phyloP scores from a whole-genome alignment of 352 stramenopile genomes.

The Pythium periplocum region DNA sequence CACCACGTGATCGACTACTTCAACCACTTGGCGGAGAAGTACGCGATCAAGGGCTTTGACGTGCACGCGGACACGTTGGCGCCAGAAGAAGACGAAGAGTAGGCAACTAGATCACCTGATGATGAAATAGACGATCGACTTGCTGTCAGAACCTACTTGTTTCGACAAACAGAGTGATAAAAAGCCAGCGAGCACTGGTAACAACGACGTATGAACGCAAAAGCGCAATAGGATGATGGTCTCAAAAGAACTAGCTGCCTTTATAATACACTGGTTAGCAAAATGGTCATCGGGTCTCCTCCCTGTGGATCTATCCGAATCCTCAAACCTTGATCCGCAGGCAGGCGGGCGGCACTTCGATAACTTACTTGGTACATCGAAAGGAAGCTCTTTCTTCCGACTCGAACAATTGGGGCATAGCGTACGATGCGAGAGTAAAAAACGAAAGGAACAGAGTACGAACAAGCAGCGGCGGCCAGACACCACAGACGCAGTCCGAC shows the following conservation, averaged over 20 bases:
- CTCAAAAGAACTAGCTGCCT: conserved; percentile 32
- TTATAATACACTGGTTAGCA: conserved; percentile 36
- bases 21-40: conserved; percentile 69
- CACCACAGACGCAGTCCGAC: too few relatives aligned
- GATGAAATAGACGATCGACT: too few relatives aligned
- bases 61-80: conserved; percentile 7
- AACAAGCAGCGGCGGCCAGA: not conserved
- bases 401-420: not conserved
- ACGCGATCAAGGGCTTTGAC: conserved; percentile 41
- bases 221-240: not conserved
- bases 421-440: not conserved
- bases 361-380: conserved; percentile 31
- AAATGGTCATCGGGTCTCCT: conserved; percentile 29
- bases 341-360: conserved; percentile 27
- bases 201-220: not conserved
- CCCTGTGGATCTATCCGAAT: conserved; percentile 21
- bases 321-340: conserved; percentile 19
- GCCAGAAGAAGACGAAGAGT: not conserved
- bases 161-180: too few relatives aligned
- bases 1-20: conserved; percentile 85
- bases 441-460: not conserved
- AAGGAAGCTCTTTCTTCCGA: conserved; percentile 32
- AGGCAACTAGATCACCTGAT: not conserved
- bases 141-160: too few relatives aligned
- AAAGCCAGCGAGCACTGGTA: too few relatives aligned